These are phyloP conservation scores for Pelargonium myrrhifolium DNA, from an alignment of 441 rosid genomes.

Conservation along the genomic window DNA sequence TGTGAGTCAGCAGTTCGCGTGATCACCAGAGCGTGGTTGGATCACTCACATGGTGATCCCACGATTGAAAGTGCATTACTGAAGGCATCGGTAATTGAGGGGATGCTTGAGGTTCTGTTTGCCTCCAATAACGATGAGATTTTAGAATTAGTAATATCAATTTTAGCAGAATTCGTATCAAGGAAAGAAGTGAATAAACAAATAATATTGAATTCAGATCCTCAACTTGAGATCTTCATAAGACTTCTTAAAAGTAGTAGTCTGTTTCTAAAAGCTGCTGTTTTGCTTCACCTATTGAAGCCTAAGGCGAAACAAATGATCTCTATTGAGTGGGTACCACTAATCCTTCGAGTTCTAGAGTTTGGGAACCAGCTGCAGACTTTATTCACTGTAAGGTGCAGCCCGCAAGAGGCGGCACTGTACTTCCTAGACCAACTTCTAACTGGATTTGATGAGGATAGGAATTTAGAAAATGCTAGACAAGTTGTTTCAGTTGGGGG, in stretches of 20 bases:
- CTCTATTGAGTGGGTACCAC: slow-evolving; percentile 46
- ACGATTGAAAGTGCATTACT: slow-evolving; percentile 30
- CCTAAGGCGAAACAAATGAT: slow-evolving; percentile 63
- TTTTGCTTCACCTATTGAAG: slow-evolving; percentile 45
- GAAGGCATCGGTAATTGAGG: slow-evolving; percentile 35
- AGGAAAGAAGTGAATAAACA: slow-evolving; percentile 29
- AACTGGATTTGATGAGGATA: slow-evolving; percentile 49
- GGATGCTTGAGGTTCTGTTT: slow-evolving; percentile 43
- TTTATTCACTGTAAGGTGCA: slow-evolving; percentile 40
- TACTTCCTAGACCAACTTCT: slow-evolving; percentile 49
- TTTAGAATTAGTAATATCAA: slow-evolving; percentile 42
- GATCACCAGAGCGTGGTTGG: slow-evolving; percentile 40
- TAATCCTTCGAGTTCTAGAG: slow-evolving; percentile 50
- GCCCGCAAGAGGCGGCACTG: slow-evolving; percentile 49
- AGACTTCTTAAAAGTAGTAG: slow-evolving; percentile 42
- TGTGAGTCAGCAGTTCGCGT: slow-evolving; percentile 41
- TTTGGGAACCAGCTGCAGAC: slow-evolving; percentile 52
- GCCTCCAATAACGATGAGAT: slow-evolving; percentile 46
- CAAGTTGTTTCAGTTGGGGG: slow-evolving; percentile 52
- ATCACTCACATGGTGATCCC: slow-evolving; percentile 29
- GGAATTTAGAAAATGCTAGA: slow-evolving; percentile 50
- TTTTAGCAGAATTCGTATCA: slow-evolving; percentile 37
- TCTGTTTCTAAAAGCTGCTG: slow-evolving; percentile 48
- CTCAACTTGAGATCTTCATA: slow-evolving; percentile 41
- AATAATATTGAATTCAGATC: slow-evolving; percentile 38